These are phyloP conservation scores for Boletus sp. DNA, from an alignment of 768 basidiomycete genomes.

Conservation along the genomic window DNA sequence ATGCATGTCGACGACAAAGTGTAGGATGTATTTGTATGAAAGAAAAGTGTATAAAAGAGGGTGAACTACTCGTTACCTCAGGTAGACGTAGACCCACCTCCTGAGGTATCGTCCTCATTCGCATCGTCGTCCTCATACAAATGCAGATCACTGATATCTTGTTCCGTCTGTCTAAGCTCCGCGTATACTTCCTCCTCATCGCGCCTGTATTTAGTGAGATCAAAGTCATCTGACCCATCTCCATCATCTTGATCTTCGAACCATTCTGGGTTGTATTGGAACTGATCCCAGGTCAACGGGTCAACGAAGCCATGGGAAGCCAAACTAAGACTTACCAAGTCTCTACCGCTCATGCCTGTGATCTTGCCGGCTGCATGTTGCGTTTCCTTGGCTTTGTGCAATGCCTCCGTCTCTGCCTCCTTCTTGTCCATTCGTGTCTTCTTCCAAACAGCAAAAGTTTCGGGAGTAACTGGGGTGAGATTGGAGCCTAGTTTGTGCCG, in stretches of 20 bases:
- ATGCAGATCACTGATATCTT: constrained; percentile 11
- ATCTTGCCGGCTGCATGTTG: constrained; percentile 87
- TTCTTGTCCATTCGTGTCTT: constrained; percentile 95
- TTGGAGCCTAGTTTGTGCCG: constrained; percentile 91
- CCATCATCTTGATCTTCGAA: constrained; percentile 73
- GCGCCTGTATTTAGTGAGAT: constrained; percentile 57
- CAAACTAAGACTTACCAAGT: constrained; percentile 60
- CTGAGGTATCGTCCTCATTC: constrained; percentile 3
- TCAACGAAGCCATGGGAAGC: constrained; percentile 3
- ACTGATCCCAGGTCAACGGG: constrained; percentile 44
- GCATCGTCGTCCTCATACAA: constrained; percentile 24
- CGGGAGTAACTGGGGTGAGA: constrained; percentile 90
- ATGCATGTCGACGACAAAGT: not conserved
- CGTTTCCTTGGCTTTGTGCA: constrained; percentile 77
- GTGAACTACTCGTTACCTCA: not conserved
- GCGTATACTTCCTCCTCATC: constrained; percentile 31
- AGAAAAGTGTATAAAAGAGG: not conserved
- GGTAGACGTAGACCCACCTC: not conserved
- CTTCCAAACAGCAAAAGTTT: constrained; percentile 94
- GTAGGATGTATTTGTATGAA: not conserved
- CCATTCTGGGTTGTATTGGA: constrained; percentile 96
- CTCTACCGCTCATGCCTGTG: constrained; percentile 92
- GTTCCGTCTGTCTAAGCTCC: constrained; percentile 24
- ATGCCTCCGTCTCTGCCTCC: constrained; percentile 78
- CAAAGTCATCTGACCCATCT: constrained; percentile 48